Conservation (phyloP, 2,329 filamentous ascomycete genomes). For the Neofusicoccum cordaticola region DNA sequence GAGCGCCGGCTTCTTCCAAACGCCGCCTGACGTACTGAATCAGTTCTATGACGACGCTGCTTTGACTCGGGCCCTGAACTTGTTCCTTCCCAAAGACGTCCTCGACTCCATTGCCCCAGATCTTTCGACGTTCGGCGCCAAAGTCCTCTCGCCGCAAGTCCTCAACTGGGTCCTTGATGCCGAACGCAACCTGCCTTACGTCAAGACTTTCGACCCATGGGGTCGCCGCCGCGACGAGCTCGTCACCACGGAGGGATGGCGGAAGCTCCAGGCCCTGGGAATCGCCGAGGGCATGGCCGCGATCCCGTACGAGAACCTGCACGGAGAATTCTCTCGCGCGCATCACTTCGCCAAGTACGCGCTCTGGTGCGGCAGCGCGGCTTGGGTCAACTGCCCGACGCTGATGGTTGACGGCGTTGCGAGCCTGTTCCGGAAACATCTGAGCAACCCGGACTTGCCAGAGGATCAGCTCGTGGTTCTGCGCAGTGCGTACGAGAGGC, state of each 20-base stretch:
- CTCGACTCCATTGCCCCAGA: no score
- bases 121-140: no score
- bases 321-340: constrained; percentile 51
- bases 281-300: constrained; percentile 59
- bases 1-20: no score
- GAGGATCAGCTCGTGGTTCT: not conserved
- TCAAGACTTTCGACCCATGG: constrained; percentile 61
- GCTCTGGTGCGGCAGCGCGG: constrained; percentile 59
- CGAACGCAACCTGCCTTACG: constrained; percentile 62
- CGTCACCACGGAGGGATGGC: constrained; percentile 66
- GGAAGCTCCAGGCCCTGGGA: constrained; percentile 58
- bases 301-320: constrained; percentile 56
- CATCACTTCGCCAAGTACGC: constrained; percentile 58
- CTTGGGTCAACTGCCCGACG: constrained; percentile 54
- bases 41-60: no score
- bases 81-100: no score
- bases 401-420: constrained; percentile 65
- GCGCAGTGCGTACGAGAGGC: constrained; percentile 30
- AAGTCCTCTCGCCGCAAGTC: constrained; percentile 27
- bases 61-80: no score
- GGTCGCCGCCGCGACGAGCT: constrained; percentile 57
- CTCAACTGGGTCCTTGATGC: constrained; percentile 61
- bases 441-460: constrained; percentile 17
- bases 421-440: constrained; percentile 20
- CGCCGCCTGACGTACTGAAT: no score